Percentiles rank a stretch among this genome's conserved stretches.
phyloP scores from a whole-genome alignment of 148 eudicot species.

The Fagopyrum tataricum region DNA sequence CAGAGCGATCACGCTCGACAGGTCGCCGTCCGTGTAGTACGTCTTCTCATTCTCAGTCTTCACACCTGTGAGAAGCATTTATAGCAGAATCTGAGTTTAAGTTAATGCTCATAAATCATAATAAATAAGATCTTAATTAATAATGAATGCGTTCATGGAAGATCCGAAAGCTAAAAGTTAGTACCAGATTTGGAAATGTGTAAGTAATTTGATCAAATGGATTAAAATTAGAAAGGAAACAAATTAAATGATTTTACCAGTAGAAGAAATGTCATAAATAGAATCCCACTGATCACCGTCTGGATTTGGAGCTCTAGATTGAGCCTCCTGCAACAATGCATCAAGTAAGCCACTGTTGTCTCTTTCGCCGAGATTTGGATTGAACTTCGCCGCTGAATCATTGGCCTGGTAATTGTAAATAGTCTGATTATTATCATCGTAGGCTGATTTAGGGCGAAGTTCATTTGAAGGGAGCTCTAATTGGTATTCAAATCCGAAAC shows the following conservation, averaged over 20 bases:
- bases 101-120: not conserved
- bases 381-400: conserved; percentile 19
- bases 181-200: not conserved
- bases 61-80: conserved; percentile 10
- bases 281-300: conserved; percentile 32
- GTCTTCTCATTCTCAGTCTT: conserved; percentile 31
- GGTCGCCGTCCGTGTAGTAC: conserved; percentile 43
- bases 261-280: conserved; percentile 39
- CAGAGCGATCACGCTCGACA: conserved; percentile 51
- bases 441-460: conserved; percentile 20
- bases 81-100: not conserved
- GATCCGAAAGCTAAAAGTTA: not conserved
- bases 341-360: conserved; percentile 66
- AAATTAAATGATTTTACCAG: conserved; percentile 28
- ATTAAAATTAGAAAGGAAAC: conserved; percentile 1
- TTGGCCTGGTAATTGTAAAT: conserved; percentile 14
- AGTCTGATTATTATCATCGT: not conserved
- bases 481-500: conserved; percentile 14
- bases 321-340: conserved; percentile 61
- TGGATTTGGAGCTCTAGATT: conserved; percentile 18
- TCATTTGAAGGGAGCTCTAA: conserved; percentile 82
- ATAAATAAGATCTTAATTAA: not conserved
- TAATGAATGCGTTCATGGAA: not conserved
- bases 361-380: conserved; percentile 5
- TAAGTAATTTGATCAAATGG: not conserved